A percentile compares a stretch with the other conserved stretches of the same genome.
Evolutionary conservation across 2,329 filamentous ascomycete species (phyloP).

Genomic region (Blastomyces percursus): DNA sequence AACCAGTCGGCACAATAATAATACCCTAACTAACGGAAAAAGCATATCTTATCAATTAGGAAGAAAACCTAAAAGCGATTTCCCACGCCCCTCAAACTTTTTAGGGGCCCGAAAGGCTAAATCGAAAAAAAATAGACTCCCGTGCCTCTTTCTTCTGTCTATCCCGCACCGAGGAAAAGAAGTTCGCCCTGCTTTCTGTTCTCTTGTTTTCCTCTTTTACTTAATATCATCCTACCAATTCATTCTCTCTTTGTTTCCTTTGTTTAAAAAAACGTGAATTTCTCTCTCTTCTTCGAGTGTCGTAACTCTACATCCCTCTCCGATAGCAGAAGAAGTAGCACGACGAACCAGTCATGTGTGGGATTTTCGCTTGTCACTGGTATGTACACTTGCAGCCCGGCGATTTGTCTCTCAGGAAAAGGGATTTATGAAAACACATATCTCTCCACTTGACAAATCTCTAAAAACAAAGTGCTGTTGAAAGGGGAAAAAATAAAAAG

Average conservation of each 20-base stretch:
- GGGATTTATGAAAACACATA: neutral
- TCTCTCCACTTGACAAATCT: neutral
- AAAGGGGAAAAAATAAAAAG: neutral
- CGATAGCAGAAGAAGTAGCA: constrained; percentile 8
- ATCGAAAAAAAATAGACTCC: neutral
- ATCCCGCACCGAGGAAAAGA: neutral
- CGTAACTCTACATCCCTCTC: constrained; percentile 15
- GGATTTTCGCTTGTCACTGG: constrained; percentile 92
- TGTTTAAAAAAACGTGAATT: too few species aligned
- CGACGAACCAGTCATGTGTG: constrained; percentile 65
- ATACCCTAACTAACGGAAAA: too few species aligned
- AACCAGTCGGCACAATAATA: too few species aligned
- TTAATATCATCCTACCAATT: neutral
- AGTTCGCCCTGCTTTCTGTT: neutral
- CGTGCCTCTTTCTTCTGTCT: neutral
- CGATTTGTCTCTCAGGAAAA: neutral
- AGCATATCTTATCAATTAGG: neutral
- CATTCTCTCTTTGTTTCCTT: neutral
- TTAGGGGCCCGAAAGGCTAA: neutral
- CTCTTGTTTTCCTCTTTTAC: neutral
- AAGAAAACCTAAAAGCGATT: neutral
- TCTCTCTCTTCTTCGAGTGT: constrained; percentile 12
- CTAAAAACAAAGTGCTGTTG: neutral
- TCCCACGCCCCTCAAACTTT: constrained; percentile 10
- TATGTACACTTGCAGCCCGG: constrained; percentile 38